phyloP scores from a whole-genome alignment of 768 basidiomycete species.

The Leccinum variicolor region DNA sequence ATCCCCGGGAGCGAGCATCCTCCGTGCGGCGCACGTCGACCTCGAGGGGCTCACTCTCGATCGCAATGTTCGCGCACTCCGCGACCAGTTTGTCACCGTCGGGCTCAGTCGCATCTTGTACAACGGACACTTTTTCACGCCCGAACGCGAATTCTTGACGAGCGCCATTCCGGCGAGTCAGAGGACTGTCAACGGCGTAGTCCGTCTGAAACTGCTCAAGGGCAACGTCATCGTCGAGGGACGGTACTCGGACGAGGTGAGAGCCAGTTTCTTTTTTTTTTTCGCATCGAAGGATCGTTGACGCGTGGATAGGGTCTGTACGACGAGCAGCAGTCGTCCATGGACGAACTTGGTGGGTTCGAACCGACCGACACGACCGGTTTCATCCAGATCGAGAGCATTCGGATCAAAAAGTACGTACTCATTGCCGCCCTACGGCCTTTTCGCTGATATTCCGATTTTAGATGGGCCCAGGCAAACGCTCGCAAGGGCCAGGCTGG shows the following conservation, averaged over 20 bases:
- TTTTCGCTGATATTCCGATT: background rate
- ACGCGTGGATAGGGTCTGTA: conserved; percentile 70
- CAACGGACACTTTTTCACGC: conserved; percentile 99
- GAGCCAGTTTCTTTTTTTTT: conserved; percentile 12
- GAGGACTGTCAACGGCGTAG: conserved; percentile 92
- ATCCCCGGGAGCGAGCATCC: conserved; percentile 93
- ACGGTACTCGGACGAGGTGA: conserved; percentile 79
- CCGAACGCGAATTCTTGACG: conserved; percentile 93
- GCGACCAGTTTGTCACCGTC: conserved; percentile 93
- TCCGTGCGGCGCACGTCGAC: conserved; percentile 93
- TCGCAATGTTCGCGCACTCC: conserved; percentile 89
- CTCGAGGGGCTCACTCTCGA: conserved; percentile 98
- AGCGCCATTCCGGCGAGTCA: conserved; percentile 91
- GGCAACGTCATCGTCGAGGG: conserved; percentile 96
- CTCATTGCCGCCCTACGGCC: background rate
- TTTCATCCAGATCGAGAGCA: conserved; percentile 97
- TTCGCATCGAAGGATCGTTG: background rate
- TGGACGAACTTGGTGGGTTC: conserved; percentile 99
- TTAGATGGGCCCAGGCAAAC: conserved; percentile 85
- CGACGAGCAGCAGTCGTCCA: conserved; percentile 92
- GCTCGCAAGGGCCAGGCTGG: conserved; percentile 81
- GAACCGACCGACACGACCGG: conserved; percentile 94
- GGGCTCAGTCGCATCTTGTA: conserved; percentile 90
- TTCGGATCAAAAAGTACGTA: conserved; percentile 93
- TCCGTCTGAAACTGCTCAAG: conserved; percentile 90